Conservation (phyloP, 257 asterid species). For the Ballota nigra region DNA sequence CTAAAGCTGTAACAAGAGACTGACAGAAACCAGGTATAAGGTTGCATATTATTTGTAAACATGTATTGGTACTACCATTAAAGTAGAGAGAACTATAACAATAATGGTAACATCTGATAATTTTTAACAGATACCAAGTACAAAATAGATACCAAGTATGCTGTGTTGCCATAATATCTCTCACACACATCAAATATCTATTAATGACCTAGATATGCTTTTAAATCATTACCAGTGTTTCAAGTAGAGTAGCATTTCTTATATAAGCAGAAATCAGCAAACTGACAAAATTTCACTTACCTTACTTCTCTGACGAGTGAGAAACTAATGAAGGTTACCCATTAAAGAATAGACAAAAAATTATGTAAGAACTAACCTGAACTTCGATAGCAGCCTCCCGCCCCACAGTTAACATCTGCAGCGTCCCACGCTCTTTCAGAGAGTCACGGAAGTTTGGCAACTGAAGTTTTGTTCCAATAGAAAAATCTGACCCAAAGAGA, state of each 20-base stretch:
- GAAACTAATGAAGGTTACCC: constrained; percentile 11
- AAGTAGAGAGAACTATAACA: not conserved
- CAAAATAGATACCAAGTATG: not conserved
- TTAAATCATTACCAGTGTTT: not conserved
- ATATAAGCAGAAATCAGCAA: not conserved
- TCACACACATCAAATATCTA: not conserved
- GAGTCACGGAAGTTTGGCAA: constrained; percentile 94
- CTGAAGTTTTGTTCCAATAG: constrained; percentile 77
- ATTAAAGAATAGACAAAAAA: constrained; percentile 7
- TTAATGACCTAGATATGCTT: not conserved
- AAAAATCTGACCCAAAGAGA: constrained; percentile 88
- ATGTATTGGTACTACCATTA: not conserved
- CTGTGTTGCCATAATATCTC: not conserved
- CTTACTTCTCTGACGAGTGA: constrained; percentile 9
- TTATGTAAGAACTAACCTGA: constrained; percentile 61
- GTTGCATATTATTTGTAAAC: constrained; percentile 15
- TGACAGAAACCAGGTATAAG: constrained; percentile 44
- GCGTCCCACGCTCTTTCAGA: constrained; percentile 80
- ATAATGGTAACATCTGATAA: not conserved
- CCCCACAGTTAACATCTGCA: constrained; percentile 95
- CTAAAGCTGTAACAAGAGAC: constrained; percentile 81
- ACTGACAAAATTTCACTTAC: constrained; percentile 11
- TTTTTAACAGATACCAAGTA: constrained; percentile 3
- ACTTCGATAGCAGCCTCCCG: constrained; percentile 98
- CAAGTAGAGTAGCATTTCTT: not conserved